A percentile compares a stretch with the other conserved stretches of the same genome.
These are phyloP conservation scores for Trametes hirsuta DNA, from an alignment of 1,284 basidiomycete species.

Conservation along the genomic window DNA sequence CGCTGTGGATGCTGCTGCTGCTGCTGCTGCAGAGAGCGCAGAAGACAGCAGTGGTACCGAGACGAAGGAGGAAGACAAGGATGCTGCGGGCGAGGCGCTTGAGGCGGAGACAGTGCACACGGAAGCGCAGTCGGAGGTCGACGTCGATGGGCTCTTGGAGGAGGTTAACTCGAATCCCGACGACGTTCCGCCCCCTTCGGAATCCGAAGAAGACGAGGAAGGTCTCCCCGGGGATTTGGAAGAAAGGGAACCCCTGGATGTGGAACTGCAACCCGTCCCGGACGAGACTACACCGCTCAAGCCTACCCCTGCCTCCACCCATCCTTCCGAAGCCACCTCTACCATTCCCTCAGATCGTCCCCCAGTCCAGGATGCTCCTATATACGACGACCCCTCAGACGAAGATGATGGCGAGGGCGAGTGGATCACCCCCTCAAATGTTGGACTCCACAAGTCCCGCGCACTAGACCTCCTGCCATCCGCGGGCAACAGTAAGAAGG, in stretches of 20 bases:
- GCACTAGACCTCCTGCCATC: slow-evolving; percentile 81
- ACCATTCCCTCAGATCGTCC: slow-evolving; percentile 5
- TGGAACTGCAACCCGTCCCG: slow-evolving; percentile 46
- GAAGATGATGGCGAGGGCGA: slow-evolving; percentile 88
- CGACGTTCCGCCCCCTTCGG: slow-evolving; percentile 24
- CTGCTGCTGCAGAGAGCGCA: not conserved
- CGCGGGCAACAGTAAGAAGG: slow-evolving; percentile 38
- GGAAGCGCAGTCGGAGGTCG: not conserved
- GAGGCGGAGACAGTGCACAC: not conserved
- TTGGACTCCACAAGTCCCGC: slow-evolving; percentile 85
- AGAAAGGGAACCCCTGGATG: slow-evolving; percentile 46
- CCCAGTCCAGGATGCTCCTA: slow-evolving; percentile 30
- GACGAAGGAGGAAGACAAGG: not conserved
- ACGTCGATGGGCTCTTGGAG: slow-evolving; percentile 22
- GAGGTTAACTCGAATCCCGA: slow-evolving; percentile 18
- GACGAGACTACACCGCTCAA: slow-evolving; percentile 14
- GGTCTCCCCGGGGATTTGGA: slow-evolving; percentile 13
- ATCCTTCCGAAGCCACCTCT: slow-evolving; percentile 15
- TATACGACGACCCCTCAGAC: slow-evolving; percentile 78
- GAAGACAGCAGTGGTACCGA: not conserved
- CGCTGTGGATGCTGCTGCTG: not conserved
- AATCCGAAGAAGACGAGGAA: slow-evolving; percentile 16
- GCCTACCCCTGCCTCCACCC: slow-evolving; percentile 6
- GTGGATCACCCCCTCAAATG: slow-evolving; percentile 96
- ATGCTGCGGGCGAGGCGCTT: not conserved